A percentile compares a stretch with the other conserved stretches of the same genome.
Conservation (phyloP, 1,284 basidiomycete species). For the Irpex lacteus region DNA sequence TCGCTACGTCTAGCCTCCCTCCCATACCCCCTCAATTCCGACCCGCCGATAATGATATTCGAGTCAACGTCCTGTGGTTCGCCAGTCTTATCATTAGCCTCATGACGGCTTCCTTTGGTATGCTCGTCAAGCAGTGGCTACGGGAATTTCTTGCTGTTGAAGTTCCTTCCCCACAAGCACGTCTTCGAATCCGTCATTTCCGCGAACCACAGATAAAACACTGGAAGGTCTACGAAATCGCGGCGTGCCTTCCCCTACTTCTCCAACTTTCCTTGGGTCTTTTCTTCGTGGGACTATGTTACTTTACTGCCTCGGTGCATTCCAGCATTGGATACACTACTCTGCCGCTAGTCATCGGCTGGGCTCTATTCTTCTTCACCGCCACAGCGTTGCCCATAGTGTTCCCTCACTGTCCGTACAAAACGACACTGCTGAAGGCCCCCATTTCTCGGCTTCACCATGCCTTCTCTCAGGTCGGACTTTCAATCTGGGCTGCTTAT, state of each 20-base stretch:
- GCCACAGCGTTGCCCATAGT: not conserved
- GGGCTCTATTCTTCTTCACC: not conserved
- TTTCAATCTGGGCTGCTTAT: not conserved
- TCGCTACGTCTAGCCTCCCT: not conserved
- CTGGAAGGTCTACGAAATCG: conserved; percentile 14
- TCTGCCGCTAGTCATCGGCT: not conserved
- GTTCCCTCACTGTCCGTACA: conserved; percentile 3
- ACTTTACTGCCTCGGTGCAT: conserved; percentile 11
- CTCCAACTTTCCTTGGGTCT: conserved; percentile 14
- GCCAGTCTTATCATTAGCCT: conserved; percentile 14
- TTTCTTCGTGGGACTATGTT: conserved; percentile 16
- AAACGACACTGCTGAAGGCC: not conserved
- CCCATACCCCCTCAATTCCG: not conserved
- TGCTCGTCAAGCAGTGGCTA: conserved; percentile 18
- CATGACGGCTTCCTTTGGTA: conserved; percentile 13
- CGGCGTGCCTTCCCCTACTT: conserved; percentile 15
- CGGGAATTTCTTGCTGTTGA: conserved; percentile 5
- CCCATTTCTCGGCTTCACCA: not conserved
- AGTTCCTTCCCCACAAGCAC: not conserved
- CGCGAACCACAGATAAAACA: conserved; percentile 2
- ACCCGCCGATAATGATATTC: not conserved
- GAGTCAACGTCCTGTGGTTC: conserved; percentile 15
- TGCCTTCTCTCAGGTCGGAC: not conserved
- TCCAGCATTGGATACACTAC: not conserved
- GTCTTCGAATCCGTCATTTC: conserved; percentile 5